Evolutionary conservation across 768 basidiomycete species (phyloP).

Genomic region (Lentinula boryana): DNA sequence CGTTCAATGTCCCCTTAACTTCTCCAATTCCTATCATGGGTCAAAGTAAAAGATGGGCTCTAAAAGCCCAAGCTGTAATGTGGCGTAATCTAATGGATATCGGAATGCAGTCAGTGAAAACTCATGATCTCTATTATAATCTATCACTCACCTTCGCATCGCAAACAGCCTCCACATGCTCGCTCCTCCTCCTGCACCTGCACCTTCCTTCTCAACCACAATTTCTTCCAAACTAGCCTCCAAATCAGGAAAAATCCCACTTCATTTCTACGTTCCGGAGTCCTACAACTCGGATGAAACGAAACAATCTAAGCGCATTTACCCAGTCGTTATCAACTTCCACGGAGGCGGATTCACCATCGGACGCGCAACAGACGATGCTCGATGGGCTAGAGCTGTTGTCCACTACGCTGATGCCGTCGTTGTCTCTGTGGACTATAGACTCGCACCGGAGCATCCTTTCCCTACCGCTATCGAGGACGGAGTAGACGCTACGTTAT

Average conservation of each 20-base stretch:
- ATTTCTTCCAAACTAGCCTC: not conserved
- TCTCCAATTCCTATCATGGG: not conserved
- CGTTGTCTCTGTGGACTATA: slow-evolving; percentile 24
- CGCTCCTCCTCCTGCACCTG: slow-evolving; percentile 1
- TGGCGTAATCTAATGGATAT: slow-evolving; percentile 8
- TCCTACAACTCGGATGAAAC: not conserved
- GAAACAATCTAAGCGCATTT: not conserved
- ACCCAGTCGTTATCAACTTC: slow-evolving; percentile 3
- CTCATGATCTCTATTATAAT: too few relatives aligned
- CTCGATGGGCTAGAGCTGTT: slow-evolving; percentile 6
- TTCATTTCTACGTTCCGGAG: slow-evolving; percentile 4
- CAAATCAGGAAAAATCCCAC: not conserved
- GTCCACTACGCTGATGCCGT: slow-evolving; percentile 10
- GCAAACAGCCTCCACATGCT: not conserved
- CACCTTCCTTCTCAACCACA: not conserved
- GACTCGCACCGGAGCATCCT: slow-evolving; percentile 25
- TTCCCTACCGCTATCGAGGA: slow-evolving; percentile 28
- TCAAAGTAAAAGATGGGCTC: not conserved
- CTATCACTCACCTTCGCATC: too few relatives aligned
- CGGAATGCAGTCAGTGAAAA: not conserved
- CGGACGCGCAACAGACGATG: slow-evolving; percentile 7
- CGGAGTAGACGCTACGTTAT: slow-evolving; percentile 14
- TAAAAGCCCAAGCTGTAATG: slow-evolving; percentile 5
- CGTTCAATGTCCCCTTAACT: not conserved
- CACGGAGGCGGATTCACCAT: slow-evolving; percentile 7